These are phyloP conservation scores for Elsinoe australis DNA, from an alignment of 2,329 filamentous ascomycete genomes.

Conservation along the genomic window DNA sequence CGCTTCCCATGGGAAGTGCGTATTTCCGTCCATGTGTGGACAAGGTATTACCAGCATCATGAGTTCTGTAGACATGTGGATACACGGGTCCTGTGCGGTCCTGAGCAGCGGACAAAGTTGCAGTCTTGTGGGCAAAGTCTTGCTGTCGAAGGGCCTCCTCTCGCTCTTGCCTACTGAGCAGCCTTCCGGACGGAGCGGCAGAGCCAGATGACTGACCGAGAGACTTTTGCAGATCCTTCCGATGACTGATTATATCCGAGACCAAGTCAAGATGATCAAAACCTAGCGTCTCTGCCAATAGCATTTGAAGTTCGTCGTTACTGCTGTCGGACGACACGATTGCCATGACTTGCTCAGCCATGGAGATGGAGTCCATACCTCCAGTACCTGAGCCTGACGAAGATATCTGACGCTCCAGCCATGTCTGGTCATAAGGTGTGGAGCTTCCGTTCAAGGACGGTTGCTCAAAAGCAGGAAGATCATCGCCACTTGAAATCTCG, in stretches of 20 bases:
- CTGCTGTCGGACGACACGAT: conserved; percentile 60
- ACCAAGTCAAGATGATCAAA: conserved; percentile 92
- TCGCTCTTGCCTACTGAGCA: conserved; percentile 69
- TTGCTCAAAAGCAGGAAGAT: conserved; percentile 38
- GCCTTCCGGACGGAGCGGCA: conserved; percentile 38
- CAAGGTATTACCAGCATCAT: conserved; percentile 78
- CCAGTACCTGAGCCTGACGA: conserved; percentile 60
- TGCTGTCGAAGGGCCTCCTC: conserved; percentile 67
- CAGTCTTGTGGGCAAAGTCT: conserved; percentile 77
- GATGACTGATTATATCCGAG: conserved; percentile 76
- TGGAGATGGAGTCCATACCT: conserved; percentile 54
- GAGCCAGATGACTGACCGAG: conserved; percentile 31
- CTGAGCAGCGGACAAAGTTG: conserved; percentile 61
- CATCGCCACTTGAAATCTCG: conserved; percentile 53
- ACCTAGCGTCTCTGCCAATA: conserved; percentile 80
- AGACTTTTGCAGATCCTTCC: conserved; percentile 56
- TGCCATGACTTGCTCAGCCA: conserved; percentile 69
- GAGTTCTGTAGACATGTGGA: conserved; percentile 83
- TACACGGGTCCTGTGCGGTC: conserved; percentile 67
- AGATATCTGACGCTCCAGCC: conserved; percentile 64
- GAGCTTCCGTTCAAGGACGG: conserved; percentile 22
- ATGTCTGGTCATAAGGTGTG: conserved; percentile 49
- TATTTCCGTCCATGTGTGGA: conserved; percentile 76
- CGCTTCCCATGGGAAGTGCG: conserved; percentile 67
- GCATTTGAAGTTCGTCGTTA: conserved; percentile 85